Evolutionary conservation across 331 rosid species (phyloP).

Genomic region (Rosa hybrid): DNA sequence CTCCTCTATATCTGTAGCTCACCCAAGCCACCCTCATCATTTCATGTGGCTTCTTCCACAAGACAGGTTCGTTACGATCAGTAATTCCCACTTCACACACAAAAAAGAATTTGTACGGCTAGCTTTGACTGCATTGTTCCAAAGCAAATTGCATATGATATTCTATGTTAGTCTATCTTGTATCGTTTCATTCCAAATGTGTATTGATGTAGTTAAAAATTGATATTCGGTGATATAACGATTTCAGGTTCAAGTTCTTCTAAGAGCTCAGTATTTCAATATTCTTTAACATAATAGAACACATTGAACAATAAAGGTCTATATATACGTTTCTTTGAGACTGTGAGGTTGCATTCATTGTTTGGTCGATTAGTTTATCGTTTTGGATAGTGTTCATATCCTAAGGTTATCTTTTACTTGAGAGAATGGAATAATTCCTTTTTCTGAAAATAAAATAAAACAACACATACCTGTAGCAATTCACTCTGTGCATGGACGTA

Average conservation of each 20-base stretch:
- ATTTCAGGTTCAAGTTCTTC: background rate
- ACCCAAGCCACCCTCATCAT: slow-evolving; percentile 31
- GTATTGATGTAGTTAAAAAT: background rate
- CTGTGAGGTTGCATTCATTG: no score
- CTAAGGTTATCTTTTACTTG: no score
- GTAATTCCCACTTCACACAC: background rate
- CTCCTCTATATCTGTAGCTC: background rate
- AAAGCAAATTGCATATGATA: background rate
- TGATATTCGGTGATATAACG: no score
- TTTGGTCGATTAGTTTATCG: no score
- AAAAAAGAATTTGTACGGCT: background rate
- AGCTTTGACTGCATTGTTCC: background rate
- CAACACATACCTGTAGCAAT: background rate
- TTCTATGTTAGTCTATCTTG: background rate
- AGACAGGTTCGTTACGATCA: background rate
- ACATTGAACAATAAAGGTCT: no score
- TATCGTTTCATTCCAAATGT: background rate
- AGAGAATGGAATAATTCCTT: no score
- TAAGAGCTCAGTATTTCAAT: no score
- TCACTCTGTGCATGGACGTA: background rate
- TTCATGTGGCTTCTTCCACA: slow-evolving; percentile 9
- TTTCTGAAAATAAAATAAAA: no score
- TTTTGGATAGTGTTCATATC: no score
- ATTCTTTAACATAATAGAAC: no score
- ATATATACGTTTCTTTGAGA: no score